Evolutionary conservation across 305 asterid genomes (phyloP), one percentile per base, ranked within the genome.

Genomic region (Petunia hybrid): DNA sequence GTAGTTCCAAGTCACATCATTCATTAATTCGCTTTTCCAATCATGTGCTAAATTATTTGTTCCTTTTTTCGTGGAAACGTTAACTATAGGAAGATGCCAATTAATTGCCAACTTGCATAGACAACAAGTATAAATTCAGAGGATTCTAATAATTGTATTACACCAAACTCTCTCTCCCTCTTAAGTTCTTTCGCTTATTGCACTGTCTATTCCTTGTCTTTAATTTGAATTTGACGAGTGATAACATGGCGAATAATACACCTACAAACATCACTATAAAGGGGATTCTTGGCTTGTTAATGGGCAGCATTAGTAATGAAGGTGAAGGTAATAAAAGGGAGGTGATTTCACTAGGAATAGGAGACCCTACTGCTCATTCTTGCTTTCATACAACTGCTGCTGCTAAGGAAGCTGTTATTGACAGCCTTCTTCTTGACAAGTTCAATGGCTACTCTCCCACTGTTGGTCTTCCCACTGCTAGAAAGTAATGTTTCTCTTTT

Each of bases 371-470:
- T 39, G 83, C 78, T 10, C 82, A 45, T 80, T 73, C 87, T 42
- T 85, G 85, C 69, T 85, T 82, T 67, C 82, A 77, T 3, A 84
- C 86, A 42, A 82, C 85, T 69, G 35, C 31, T 63, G 82, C 71
- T 68, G 87, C 85, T 46, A 81, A 79, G 43, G 83, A 86, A 63
- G 87, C 87, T 31, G 82, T 85, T 65, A 80, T 76, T 4, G 74
- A 79, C 16, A 9, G 83, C n/a, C 82, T 85, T 40, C 83, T 71
- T 39, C 83, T 85, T 53, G 55, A 69, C 80, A 84, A 86, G 53
- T 86, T 86, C 81, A 86, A 86, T 82, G 87, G 87, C 59, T 86
- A 86, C 7, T 43, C 89, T 22, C 84, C 89, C 12, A 84, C 85
- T 45, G 82, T 66, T 80, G 89, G 89, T 22, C 85, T 86, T 45